Evolutionary conservation across 305 asterid species (phyloP).

Genomic region (Ilex paraguariensis): DNA sequence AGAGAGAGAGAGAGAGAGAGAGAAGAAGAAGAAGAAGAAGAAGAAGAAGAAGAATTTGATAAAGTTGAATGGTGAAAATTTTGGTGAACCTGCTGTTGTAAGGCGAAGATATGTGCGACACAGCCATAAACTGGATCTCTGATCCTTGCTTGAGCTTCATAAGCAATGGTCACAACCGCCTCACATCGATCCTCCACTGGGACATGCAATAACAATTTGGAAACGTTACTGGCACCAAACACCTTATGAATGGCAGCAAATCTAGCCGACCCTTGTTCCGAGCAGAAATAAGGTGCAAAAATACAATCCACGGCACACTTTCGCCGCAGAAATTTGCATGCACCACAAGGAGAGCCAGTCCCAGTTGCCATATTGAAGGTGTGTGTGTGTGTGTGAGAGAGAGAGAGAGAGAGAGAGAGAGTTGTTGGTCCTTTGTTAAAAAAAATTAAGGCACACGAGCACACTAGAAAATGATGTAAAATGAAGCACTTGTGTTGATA

Average conservation of each 20-base stretch:
- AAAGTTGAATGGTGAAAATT: too few relatives aligned
- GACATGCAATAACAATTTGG: background rate
- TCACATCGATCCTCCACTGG: background rate
- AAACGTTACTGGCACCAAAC: background rate
- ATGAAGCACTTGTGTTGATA: too few relatives aligned
- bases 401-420: background rate
- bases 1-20: background rate
- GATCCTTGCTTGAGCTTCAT: background rate
- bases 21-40: background rate
- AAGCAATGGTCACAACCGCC: background rate
- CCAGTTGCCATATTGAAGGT: background rate
- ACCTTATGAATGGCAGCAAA: too few relatives aligned
- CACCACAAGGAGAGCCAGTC: constrained; percentile 1
- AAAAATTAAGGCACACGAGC: background rate
- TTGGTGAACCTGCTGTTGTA: constrained; percentile 1
- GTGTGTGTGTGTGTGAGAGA: too few relatives aligned
- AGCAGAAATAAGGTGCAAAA: constrained; percentile 3
- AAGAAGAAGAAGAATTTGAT: too few relatives aligned
- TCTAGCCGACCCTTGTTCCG: background rate
- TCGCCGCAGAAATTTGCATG: background rate
- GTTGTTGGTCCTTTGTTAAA: background rate
- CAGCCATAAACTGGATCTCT: background rate
- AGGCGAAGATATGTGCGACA: background rate
- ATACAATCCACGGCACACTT: background rate
- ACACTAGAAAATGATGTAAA: background rate